phyloP scores from a whole-genome alignment of 441 rosid species.

The Mallotus repandus region DNA sequence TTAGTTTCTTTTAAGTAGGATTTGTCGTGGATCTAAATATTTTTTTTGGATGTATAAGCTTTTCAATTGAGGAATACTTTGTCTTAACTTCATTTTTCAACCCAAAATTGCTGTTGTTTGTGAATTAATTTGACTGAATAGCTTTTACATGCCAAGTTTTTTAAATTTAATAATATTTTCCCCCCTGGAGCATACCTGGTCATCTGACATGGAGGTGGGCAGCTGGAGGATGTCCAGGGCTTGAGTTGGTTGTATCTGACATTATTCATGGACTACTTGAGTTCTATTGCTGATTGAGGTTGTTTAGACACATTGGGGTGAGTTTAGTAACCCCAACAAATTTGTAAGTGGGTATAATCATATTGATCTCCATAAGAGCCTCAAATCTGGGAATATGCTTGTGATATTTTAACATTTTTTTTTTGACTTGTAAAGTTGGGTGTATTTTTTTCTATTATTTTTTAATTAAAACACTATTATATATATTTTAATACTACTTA shows the following conservation, averaged over 20 bases:
- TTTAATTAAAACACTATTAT: no score
- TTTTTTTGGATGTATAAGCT: not conserved
- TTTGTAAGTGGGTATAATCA: no score
- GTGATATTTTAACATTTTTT: no score
- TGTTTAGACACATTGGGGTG: no score
- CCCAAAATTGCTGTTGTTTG: not conserved
- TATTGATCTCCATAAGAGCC: no score
- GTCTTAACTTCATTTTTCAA: not conserved
- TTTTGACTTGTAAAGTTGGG: no score
- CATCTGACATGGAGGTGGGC: conserved; percentile 25
- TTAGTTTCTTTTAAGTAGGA: conserved; percentile 41
- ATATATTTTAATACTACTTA: no score
- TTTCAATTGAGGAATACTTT: not conserved
- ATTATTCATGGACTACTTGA: not conserved
- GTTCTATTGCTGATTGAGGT: no score
- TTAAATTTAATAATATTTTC: not conserved
- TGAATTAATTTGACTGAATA: conserved; percentile 5
- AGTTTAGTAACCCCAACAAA: no score
- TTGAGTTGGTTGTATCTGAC: conserved; percentile 30
- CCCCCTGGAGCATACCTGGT: conserved; percentile 10
- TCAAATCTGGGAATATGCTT: no score
- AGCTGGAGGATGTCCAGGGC: conserved; percentile 32
- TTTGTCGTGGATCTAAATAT: conserved; percentile 17
- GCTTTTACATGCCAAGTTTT: conserved; percentile 2
- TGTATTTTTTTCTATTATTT: no score